These are phyloP conservation scores for Waltiozyma sp. DNA, from an alignment of 1,139 yeast genomes.

Conservation along the genomic window DNA sequence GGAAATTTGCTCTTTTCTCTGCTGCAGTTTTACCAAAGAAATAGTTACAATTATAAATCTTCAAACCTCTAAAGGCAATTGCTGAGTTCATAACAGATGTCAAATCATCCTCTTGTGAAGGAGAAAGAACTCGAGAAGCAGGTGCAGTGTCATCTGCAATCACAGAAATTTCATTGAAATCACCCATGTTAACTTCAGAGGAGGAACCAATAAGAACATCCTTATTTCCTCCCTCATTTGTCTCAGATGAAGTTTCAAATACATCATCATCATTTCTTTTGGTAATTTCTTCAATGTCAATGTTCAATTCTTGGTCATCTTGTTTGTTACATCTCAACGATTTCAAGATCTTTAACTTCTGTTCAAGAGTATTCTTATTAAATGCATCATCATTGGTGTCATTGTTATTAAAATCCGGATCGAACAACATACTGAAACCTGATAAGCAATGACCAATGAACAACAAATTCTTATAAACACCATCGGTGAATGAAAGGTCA, in stretches of 20 bases:
- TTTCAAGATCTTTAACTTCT: conserved; percentile 23
- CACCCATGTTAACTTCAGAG: conserved; percentile 1
- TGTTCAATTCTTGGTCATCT: conserved; percentile 23
- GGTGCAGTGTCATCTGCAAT: conserved; percentile 14
- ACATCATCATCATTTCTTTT: conserved; percentile 19
- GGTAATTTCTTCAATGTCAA: conserved; percentile 25
- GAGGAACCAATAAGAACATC: conserved; percentile 1
- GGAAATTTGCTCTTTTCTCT: conserved; percentile 39
- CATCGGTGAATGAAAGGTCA: conserved; percentile 27
- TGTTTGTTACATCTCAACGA: conserved; percentile 22
- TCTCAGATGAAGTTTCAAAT: conserved; percentile 17
- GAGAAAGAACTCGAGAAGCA: conserved; percentile 16
- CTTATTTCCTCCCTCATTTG: background rate
- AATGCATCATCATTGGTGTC: conserved; percentile 12
- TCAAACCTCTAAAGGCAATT: conserved; percentile 47
- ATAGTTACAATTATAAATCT: conserved; percentile 48
- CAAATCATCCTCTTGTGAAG: conserved; percentile 19
- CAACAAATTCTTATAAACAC: conserved; percentile 42
- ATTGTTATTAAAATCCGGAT: conserved; percentile 39
- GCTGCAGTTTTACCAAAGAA: conserved; percentile 28
- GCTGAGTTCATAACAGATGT: conserved; percentile 19
- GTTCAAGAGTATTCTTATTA: conserved; percentile 18
- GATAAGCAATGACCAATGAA: conserved; percentile 53
- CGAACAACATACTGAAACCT: conserved; percentile 69
- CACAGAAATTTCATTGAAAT: conserved; percentile 2